Percentiles rank a stretch among this genome's conserved stretches.
Conservation (phyloP, 192 early-diverging fungal genomes). For the Mortierella antarctica region DNA sequence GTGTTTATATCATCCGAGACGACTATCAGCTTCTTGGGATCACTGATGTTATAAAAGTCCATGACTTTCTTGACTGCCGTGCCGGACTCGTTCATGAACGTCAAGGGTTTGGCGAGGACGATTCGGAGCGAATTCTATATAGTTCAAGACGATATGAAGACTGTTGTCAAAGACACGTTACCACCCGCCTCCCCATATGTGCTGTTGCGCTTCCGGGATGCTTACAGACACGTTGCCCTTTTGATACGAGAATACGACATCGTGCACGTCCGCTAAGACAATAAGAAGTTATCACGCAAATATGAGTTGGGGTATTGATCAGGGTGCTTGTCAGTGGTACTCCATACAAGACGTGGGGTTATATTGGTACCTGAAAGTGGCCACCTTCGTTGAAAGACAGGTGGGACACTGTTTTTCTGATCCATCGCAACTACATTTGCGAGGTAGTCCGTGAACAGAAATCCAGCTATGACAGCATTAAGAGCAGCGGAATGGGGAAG, state of each 20-base stretch:
- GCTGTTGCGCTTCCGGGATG: neutral
- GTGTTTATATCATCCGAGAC: constrained; percentile 70
- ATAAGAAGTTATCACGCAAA: neutral
- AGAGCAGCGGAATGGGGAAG: neutral
- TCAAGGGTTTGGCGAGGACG: constrained; percentile 66
- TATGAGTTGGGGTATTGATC: too few relatives aligned
- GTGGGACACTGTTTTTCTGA: constrained; percentile 47
- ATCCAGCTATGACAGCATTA: constrained; percentile 54
- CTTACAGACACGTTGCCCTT: constrained; percentile 42
- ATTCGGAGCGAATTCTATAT: constrained; percentile 63
- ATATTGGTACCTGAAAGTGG: constrained; percentile 37
- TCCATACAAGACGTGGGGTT: too few relatives aligned
- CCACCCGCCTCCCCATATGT: neutral
- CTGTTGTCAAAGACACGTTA: neutral
- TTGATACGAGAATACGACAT: constrained; percentile 59
- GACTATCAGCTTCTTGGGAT: constrained; percentile 65
- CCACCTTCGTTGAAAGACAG: constrained; percentile 50
- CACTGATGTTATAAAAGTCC: constrained; percentile 55
- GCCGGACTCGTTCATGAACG: constrained; percentile 67
- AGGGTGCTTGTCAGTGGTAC: too few relatives aligned
- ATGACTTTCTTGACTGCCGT: constrained; percentile 63
- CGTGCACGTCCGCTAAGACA: constrained; percentile 62
- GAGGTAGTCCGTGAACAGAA: constrained; percentile 68
- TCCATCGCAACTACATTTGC: constrained; percentile 66
- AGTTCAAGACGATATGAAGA: neutral